phyloP scores from a whole-genome alignment of 1,139 yeast species.

The Eremothecium cymbalariae region DNA sequence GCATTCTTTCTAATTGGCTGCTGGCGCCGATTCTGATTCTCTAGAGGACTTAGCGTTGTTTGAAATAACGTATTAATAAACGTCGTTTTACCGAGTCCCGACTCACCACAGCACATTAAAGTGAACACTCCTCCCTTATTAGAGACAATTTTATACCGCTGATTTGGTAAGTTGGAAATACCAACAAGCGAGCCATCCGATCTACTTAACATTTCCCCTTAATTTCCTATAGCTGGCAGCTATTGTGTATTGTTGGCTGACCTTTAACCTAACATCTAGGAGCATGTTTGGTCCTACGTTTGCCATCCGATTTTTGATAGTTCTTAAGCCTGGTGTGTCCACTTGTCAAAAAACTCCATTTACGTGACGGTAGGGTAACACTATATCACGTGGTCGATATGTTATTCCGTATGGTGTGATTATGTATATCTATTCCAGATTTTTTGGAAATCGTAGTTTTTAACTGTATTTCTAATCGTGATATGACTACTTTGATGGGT shows the following conservation, averaged over 20 bases:
- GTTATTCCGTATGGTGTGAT: no score
- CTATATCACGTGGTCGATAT: no score
- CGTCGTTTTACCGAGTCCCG: conserved; percentile 91
- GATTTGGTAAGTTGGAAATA: conserved; percentile 85
- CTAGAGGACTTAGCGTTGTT: conserved; percentile 37
- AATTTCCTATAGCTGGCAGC: no score
- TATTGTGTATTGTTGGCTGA: no score
- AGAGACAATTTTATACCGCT: conserved; percentile 86
- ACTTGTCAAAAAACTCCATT: no score
- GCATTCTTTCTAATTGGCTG: conserved; percentile 76
- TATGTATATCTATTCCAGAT: no score
- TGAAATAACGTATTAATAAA: conserved; percentile 88
- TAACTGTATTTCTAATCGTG: no score
- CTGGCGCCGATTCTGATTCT: conserved; percentile 23
- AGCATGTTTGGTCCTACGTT: no score
- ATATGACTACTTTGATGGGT: no score
- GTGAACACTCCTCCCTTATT: conserved; percentile 87
- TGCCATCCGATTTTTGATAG: conserved; percentile 5
- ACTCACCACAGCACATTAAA: conserved; percentile 91
- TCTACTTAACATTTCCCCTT: conserved; percentile 5
- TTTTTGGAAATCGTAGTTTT: no score
- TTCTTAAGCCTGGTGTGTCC: no score
- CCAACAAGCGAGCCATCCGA: conserved; percentile 42
- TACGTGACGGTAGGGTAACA: conserved; percentile 5
- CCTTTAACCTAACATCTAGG: no score